phyloP scores from a whole-genome alignment of 768 basidiomycete genomes.

The Rhodosporidiobolus odoratus region DNA sequence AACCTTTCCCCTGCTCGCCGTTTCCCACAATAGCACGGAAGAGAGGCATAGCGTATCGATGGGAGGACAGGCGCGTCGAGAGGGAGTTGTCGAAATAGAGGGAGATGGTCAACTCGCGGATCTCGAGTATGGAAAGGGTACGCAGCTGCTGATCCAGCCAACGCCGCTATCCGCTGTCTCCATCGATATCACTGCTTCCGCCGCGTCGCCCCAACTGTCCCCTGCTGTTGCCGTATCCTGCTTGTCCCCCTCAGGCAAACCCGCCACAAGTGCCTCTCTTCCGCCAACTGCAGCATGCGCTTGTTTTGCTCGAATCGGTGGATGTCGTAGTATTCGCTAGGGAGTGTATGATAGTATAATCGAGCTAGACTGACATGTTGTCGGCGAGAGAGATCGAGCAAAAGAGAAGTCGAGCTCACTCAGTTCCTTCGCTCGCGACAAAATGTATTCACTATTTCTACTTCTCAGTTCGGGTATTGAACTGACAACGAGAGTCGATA shows the following conservation, averaged over 20 bases:
- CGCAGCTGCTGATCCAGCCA: neutral
- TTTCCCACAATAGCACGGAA: too few species aligned
- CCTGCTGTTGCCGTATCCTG: too few species aligned
- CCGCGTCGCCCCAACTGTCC: neutral
- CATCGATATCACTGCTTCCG: too few species aligned
- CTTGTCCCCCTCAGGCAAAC: neutral
- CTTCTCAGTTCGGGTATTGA: neutral
- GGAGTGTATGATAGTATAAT: neutral
- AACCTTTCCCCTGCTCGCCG: constrained; percentile 38
- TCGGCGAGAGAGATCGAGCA: constrained; percentile 3
- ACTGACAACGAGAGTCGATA: too few species aligned
- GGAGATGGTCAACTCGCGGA: neutral
- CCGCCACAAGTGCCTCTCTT: neutral
- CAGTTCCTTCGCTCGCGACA: neutral
- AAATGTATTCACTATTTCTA: neutral
- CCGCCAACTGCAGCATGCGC: neutral
- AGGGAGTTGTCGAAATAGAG: neutral
- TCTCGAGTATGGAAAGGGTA: neutral
- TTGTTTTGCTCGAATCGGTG: neutral
- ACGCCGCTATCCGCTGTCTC: neutral
- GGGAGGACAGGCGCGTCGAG: too few species aligned
- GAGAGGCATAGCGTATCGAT: neutral
- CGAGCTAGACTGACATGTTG: constrained; percentile 14
- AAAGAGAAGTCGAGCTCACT: neutral
- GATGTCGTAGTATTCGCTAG: neutral